Percentiles rank a stretch among this genome's conserved stretches.
Evolutionary conservation across 2,329 filamentous ascomycete species (phyloP).

Genomic region (Pseudogymnoascus pannorum): DNA sequence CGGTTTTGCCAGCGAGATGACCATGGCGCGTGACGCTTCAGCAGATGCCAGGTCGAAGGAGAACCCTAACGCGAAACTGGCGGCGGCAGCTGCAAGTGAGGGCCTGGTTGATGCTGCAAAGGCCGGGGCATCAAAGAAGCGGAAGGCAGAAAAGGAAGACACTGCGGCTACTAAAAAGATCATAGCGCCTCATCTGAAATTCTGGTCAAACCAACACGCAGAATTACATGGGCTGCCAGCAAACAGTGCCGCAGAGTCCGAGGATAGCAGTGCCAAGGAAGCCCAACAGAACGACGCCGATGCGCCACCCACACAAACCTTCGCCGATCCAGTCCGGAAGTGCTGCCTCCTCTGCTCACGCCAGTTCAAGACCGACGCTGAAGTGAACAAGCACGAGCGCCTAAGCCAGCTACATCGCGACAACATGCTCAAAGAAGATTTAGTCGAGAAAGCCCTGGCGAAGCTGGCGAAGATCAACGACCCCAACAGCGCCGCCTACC

Average conservation of each 20-base stretch:
- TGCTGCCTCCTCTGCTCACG: slow-evolving; percentile 57
- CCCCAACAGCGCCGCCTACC: slow-evolving; percentile 24
- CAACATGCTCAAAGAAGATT: slow-evolving; percentile 44
- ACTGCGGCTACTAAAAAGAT: slow-evolving; percentile 36
- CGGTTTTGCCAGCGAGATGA: slow-evolving; percentile 60
- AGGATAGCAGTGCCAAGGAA: slow-evolving; percentile 14
- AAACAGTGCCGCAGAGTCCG: slow-evolving; percentile 32
- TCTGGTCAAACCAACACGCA: slow-evolving; percentile 64
- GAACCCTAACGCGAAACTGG: slow-evolving; percentile 30
- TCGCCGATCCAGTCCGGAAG: slow-evolving; percentile 48
- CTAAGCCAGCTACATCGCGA: slow-evolving; percentile 49
- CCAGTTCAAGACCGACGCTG: slow-evolving; percentile 46
- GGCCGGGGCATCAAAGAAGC: slow-evolving; percentile 39
- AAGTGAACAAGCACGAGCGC: slow-evolving; percentile 53
- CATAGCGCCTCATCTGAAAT: slow-evolving; percentile 59
- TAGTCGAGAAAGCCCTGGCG: slow-evolving; percentile 33
- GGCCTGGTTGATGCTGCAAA: slow-evolving; percentile 30
- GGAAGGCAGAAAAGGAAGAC: slow-evolving; percentile 45
- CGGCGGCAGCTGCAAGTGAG: slow-evolving; percentile 32
- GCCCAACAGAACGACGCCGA: slow-evolving; percentile 22
- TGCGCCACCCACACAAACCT: slow-evolving; percentile 45
- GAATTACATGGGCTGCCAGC: slow-evolving; percentile 51
- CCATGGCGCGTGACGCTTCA: slow-evolving; percentile 45
- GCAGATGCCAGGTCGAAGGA: slow-evolving; percentile 22
- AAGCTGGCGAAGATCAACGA: slow-evolving; percentile 31